Conservation (phyloP, 2,329 filamentous ascomycete genomes). For the Exophiala dermatitidis region DNA sequence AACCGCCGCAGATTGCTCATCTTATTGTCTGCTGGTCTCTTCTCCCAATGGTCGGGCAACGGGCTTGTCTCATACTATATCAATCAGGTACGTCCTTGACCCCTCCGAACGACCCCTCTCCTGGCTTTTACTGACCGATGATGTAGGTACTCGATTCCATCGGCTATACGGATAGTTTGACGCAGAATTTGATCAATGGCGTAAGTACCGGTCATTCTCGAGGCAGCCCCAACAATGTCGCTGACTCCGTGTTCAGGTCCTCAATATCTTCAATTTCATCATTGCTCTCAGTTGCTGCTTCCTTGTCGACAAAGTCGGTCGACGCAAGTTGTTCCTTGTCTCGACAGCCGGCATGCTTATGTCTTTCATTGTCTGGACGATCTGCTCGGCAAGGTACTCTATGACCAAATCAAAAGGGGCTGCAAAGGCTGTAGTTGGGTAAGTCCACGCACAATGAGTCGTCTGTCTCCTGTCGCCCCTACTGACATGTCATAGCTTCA, state of each 20-base stretch:
- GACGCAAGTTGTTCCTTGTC: conserved; percentile 39
- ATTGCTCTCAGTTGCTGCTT: conserved; percentile 35
- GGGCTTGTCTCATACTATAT: conserved; percentile 38
- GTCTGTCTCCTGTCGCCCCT: not conserved
- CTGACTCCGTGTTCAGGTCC: conserved; percentile 30
- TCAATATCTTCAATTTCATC: conserved; percentile 38
- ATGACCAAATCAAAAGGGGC: conserved; percentile 29
- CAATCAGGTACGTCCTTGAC: conserved; percentile 26
- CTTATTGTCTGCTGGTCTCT: conserved; percentile 46
- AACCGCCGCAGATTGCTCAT: conserved; percentile 52
- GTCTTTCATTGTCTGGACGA: conserved; percentile 40
- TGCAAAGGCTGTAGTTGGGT: conserved; percentile 35
- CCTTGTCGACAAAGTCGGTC: conserved; percentile 38
- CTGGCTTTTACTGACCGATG: too few species aligned
- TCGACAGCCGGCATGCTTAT: conserved; percentile 40
- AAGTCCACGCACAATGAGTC: not conserved
- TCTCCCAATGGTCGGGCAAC: conserved; percentile 54
- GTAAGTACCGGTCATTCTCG: too few species aligned
- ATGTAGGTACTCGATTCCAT: too few species aligned
- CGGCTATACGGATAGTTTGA: too few species aligned
- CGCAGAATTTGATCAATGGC: too few species aligned
- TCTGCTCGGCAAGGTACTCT: conserved; percentile 34
- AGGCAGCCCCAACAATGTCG: conserved; percentile 31
- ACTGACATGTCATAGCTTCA: conserved; percentile 25
- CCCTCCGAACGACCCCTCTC: too few species aligned